Evolutionary conservation across 495 filamentous ascomycete genomes (phyloP).

Genomic region (Mycothermus thermophilus): DNA sequence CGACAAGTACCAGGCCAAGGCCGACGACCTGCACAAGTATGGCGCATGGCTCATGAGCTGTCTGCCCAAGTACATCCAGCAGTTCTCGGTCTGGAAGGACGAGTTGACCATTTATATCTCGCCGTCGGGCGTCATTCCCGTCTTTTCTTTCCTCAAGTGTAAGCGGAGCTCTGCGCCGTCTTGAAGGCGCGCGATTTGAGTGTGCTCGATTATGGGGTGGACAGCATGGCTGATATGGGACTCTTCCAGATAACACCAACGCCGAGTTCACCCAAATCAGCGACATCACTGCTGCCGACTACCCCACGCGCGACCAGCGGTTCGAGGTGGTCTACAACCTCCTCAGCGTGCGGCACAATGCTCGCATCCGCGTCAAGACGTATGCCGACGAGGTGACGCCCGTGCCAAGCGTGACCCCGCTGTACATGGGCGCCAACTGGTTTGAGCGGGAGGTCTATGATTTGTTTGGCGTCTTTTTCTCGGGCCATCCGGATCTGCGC

Average conservation of each 20-base stretch:
- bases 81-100: slow-evolving; percentile 99
- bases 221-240: slow-evolving; percentile 1
- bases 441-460: slow-evolving; percentile 98
- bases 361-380: slow-evolving; percentile 93
- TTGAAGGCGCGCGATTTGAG: background rate
- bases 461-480: slow-evolving; percentile 94
- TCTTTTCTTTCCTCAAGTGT: slow-evolving; percentile 89
- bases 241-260: slow-evolving; percentile 59
- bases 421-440: slow-evolving; percentile 97
- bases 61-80: slow-evolving; percentile 94
- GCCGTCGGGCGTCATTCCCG: slow-evolving; percentile 73
- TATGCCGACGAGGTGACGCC: slow-evolving; percentile 96
- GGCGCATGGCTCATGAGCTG: slow-evolving; percentile 94
- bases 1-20: slow-evolving; percentile 79
- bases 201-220: background rate
- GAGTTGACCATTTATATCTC: slow-evolving; percentile 89
- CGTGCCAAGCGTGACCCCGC: slow-evolving; percentile 68
- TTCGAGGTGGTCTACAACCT: slow-evolving; percentile 99
- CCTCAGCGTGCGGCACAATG: slow-evolving; percentile 88
- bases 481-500: slow-evolving; percentile 85
- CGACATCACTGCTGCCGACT: slow-evolving; percentile 90
- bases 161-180: slow-evolving; percentile 12
- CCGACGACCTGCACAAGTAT: slow-evolving; percentile 76
- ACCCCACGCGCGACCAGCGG: slow-evolving; percentile 80
- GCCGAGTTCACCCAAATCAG: slow-evolving; percentile 91